Percentiles rank a stretch among this genome's conserved stretches.
Evolutionary conservation across 2,329 filamentous ascomycete species (phyloP).

Genomic region (Domatiomyces globalis): DNA sequence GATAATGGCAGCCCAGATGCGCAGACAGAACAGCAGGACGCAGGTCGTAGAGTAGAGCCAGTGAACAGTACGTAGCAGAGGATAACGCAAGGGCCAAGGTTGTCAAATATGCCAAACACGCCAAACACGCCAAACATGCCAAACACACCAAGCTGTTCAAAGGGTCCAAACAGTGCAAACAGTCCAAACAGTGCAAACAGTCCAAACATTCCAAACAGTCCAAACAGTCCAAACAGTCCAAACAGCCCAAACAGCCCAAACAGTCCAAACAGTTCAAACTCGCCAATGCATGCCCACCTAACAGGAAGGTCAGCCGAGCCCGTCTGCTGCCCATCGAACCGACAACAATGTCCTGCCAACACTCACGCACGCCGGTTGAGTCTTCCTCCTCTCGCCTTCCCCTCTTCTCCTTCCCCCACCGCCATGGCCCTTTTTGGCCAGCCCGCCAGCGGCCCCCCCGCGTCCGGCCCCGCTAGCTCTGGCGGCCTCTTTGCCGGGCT

Average conservation of each 20-base stretch:
- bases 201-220: neutral
- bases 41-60: neutral
- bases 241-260: neutral
- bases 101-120: neutral
- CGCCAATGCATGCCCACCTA: neutral
- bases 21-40: too few species aligned
- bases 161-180: neutral
- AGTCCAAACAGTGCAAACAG: neutral
- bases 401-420: neutral
- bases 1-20: neutral
- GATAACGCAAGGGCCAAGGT: neutral
- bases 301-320: neutral
- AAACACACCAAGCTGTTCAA: neutral
- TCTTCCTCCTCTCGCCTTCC: neutral
- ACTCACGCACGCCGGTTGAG: too few species aligned
- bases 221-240: neutral
- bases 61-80: neutral
- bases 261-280: neutral
- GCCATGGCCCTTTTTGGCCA: constrained; percentile 16
- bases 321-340: neutral
- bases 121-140: neutral
- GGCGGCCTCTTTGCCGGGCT: constrained; percentile 10
- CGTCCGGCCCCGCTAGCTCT: constrained; percentile 1
- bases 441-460: constrained; percentile 5
- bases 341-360: neutral